Conservation (phyloP, 176 grass and related monocot species). For the Pontederia paniculata region DNA sequence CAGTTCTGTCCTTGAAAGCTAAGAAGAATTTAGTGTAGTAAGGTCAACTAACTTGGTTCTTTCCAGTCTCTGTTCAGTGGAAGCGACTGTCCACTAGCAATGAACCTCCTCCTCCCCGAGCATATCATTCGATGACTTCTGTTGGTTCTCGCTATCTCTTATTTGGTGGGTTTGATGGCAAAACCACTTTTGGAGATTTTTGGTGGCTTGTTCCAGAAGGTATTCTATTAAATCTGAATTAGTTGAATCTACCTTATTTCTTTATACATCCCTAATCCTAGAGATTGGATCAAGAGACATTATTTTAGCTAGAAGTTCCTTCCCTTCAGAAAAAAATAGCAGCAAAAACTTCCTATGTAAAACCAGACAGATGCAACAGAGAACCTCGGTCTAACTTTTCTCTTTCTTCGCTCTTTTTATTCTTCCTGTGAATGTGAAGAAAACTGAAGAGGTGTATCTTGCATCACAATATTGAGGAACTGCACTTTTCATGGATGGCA, state of each 20-base stretch:
- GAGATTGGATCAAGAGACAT: not conserved
- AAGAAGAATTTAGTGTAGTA: not conserved
- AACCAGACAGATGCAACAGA: not conserved
- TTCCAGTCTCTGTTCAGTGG: conserved; percentile 90
- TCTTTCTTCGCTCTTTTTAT: too few species aligned
- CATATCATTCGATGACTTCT: conserved; percentile 92
- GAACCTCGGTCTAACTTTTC: too few species aligned
- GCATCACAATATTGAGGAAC: too few species aligned
- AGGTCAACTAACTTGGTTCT: conserved; percentile 19
- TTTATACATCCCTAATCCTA: conserved; percentile 1
- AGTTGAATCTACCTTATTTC: not conserved
- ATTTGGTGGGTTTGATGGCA: conserved; percentile 98
- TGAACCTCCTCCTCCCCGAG: conserved; percentile 65
- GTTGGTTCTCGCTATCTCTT: conserved; percentile 70
- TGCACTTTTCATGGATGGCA: too few species aligned
- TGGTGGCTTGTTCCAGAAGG: conserved; percentile 99
- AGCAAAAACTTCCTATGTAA: too few species aligned
- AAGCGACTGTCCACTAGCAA: conserved; percentile 62
- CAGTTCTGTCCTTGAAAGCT: not conserved
- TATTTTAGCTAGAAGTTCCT: not conserved
- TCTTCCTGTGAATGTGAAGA: too few species aligned
- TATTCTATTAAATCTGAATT: conserved; percentile 27
- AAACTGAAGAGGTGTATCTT: too few species aligned
- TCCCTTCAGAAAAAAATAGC: too few species aligned
- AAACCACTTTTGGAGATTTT: conserved; percentile 83